A percentile compares a stretch with the other conserved stretches of the same genome.
Evolutionary conservation across 257 asterid species (phyloP).

Genomic region (Petrea volubilis): DNA sequence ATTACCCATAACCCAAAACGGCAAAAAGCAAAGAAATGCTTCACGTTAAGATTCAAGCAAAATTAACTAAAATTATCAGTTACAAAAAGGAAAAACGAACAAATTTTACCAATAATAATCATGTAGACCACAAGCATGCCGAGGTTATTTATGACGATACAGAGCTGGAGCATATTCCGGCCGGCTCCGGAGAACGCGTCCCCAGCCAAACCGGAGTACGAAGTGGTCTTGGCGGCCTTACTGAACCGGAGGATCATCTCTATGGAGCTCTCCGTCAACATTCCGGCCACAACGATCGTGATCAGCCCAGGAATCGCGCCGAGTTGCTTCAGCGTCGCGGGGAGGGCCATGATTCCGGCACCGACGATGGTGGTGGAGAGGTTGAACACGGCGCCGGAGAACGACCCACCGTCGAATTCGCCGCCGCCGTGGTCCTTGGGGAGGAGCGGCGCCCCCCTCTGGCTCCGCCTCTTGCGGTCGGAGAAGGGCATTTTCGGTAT

Average conservation of each 20-base stretch:
- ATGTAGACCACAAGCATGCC: constrained; percentile 83
- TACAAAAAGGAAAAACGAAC: background rate
- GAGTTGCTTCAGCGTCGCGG: constrained; percentile 76
- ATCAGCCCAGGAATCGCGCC: constrained; percentile 72
- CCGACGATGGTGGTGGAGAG: constrained; percentile 87
- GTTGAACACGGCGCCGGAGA: constrained; percentile 78
- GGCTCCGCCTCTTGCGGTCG: constrained; percentile 76
- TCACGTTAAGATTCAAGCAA: background rate
- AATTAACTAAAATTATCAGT: background rate
- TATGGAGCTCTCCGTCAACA: constrained; percentile 76
- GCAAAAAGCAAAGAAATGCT: background rate
- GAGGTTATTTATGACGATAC: constrained; percentile 71
- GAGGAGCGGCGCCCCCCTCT: constrained; percentile 57
- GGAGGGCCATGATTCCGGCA: constrained; percentile 93
- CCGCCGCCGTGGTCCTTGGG: constrained; percentile 48
- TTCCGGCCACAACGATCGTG: constrained; percentile 57
- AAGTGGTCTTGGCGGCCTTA: constrained; percentile 60
- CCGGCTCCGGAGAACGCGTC: constrained; percentile 66
- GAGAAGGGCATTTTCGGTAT: constrained; percentile 42
- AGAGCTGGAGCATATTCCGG: constrained; percentile 60
- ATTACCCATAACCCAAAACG: background rate
- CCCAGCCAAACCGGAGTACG: constrained; percentile 72
- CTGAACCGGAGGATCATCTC: constrained; percentile 74
- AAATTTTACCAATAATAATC: constrained; percentile 70
- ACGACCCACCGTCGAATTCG: constrained; percentile 62